Conservation (phyloP, 148 eudicot genomes). For the Camellia lanceoleosa region DNA sequence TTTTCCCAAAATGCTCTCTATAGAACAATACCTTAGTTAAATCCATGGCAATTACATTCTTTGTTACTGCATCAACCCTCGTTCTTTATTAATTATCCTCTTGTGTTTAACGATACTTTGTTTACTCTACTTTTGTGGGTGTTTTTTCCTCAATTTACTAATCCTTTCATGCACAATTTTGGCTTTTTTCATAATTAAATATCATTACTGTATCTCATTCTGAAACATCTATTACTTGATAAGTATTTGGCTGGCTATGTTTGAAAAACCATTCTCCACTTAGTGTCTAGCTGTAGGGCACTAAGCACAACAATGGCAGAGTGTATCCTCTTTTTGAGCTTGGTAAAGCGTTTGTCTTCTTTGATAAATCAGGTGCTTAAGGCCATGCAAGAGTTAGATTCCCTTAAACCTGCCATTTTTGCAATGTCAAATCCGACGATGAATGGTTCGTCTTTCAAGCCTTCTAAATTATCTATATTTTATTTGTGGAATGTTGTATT, state of each 20-base stretch:
- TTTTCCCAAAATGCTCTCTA: not conserved
- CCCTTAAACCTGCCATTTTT: constrained; percentile 85
- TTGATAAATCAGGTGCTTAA: constrained; percentile 61
- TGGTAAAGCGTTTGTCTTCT: not conserved
- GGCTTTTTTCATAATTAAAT: not conserved
- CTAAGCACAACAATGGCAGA: not conserved
- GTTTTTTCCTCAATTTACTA: not conserved
- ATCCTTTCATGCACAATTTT: not conserved
- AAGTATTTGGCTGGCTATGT: no score
- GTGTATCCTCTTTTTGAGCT: not conserved
- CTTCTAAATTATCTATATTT: not conserved
- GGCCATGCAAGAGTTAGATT: constrained; percentile 88
- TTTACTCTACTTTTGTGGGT: not conserved
- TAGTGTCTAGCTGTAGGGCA: not conserved
- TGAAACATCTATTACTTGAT: no score
- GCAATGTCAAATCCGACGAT: constrained; percentile 98
- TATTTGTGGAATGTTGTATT: not conserved
- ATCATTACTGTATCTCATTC: no score
- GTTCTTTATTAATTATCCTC: not conserved
- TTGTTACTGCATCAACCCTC: not conserved
- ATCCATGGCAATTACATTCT: not conserved
- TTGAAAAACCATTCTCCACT: not conserved
- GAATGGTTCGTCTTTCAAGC: constrained; percentile 57
- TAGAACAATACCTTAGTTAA: not conserved
- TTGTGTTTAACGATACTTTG: not conserved